These are phyloP conservation scores for Penicillium subrubescens DNA, from an alignment of 495 filamentous ascomycete genomes.

Conservation along the genomic window DNA sequence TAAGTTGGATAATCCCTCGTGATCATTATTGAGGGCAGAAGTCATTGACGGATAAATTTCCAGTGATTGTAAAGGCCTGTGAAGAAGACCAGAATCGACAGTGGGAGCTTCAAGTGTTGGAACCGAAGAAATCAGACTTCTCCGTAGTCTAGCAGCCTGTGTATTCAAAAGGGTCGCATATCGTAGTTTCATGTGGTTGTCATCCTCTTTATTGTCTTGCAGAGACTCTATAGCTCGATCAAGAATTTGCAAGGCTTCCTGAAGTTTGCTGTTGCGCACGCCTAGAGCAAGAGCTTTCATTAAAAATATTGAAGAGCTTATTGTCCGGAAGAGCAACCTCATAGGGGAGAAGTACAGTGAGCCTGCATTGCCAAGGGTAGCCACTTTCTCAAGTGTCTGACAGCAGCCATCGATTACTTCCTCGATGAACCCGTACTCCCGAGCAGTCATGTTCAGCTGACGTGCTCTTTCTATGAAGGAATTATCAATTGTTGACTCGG, in stretches of 20 bases:
- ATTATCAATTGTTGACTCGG: slow-evolving; percentile 14
- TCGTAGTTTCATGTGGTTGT: slow-evolving; percentile 38
- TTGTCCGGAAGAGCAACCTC: slow-evolving; percentile 41
- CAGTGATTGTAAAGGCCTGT: neutral
- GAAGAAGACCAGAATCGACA: neutral
- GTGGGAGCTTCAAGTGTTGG: neutral
- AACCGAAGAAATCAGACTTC: slow-evolving; percentile 17
- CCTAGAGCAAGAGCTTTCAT: slow-evolving; percentile 45
- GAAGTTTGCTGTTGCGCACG: slow-evolving; percentile 33
- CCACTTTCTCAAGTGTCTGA: slow-evolving; percentile 31
- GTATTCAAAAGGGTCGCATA: slow-evolving; percentile 39
- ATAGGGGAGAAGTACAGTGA: slow-evolving; percentile 38
- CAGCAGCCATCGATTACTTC: slow-evolving; percentile 42
- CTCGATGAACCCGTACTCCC: slow-evolving; percentile 40
- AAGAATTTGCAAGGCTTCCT: slow-evolving; percentile 38
- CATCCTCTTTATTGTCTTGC: slow-evolving; percentile 34
- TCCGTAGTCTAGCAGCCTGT: slow-evolving; percentile 25
- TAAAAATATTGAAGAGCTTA: slow-evolving; percentile 41
- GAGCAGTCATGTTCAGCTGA: slow-evolving; percentile 17
- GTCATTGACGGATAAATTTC: neutral
- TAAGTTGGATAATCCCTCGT: neutral
- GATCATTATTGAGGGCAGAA: neutral
- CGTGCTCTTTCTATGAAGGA: slow-evolving; percentile 16
- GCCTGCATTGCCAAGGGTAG: slow-evolving; percentile 5
- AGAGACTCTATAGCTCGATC: slow-evolving; percentile 35